These are phyloP conservation scores for Candida easanensis DNA, from an alignment of 805 yeast genomes.

Conservation along the genomic window DNA sequence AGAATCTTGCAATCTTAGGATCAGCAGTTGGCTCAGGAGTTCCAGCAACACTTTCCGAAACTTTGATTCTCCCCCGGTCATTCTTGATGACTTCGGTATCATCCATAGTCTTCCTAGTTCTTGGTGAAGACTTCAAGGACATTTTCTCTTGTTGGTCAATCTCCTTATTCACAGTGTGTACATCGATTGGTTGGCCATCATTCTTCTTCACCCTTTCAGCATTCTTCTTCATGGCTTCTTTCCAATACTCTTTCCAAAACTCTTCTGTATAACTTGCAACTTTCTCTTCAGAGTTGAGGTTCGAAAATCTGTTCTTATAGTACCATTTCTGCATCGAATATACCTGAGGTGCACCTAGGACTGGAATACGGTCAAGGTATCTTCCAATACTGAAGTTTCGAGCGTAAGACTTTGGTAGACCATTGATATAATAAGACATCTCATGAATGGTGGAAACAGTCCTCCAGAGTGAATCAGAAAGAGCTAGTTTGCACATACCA, in stretches of 20 bases:
- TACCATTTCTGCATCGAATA: slow-evolving; percentile 48
- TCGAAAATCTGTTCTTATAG: slow-evolving; percentile 49
- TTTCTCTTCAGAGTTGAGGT: slow-evolving; percentile 31
- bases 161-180: slow-evolving; percentile 21
- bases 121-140: slow-evolving; percentile 17
- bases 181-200: slow-evolving; percentile 34
- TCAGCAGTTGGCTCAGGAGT: slow-evolving; percentile 13
- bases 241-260: slow-evolving; percentile 59
- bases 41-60: slow-evolving; percentile 2
- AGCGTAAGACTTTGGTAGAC: slow-evolving; percentile 41
- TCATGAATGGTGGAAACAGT: slow-evolving; percentile 59
- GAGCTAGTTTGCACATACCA: slow-evolving; percentile 44
- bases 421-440: slow-evolving; percentile 53
- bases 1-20: slow-evolving; percentile 29
- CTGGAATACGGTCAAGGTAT: slow-evolving; percentile 30
- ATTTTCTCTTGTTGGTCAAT: slow-evolving; percentile 22
- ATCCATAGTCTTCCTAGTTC: slow-evolving; percentile 9
- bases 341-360: slow-evolving; percentile 62
- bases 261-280: slow-evolving; percentile 34
- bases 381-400: slow-evolving; percentile 44
- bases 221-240: slow-evolving; percentile 35
- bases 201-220: slow-evolving; percentile 36
- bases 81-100: slow-evolving; percentile 10
- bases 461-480: slow-evolving; percentile 55
- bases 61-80: slow-evolving; percentile 11